Evolutionary conservation across 2,329 filamentous ascomycete genomes (phyloP), one percentile per base, ranked within the genome.

Genomic region (Botrytis fragariae): DNA sequence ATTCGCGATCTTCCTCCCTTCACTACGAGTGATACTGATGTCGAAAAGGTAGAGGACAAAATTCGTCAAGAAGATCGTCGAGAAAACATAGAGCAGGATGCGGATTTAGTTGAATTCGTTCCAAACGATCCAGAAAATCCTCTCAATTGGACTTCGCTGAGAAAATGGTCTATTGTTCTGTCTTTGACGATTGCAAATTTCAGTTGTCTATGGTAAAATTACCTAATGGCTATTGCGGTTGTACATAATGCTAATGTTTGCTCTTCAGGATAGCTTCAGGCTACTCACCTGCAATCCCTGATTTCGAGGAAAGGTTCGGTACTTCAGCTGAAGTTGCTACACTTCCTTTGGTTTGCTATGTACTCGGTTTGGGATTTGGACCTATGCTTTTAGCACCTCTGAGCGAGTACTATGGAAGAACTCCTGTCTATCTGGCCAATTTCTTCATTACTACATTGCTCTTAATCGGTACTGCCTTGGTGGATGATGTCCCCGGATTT

Each of bases 301-400:
- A 72, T 1, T 68, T 72, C 25, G 5, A n/a, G 25, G 7, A 35
- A 51, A 60, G 12, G 10, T 73, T 62, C 37, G 42, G 44, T 44
- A 69, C 63, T 35, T 69, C 64, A 29, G 20, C 51, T 42, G 63
- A 68, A 61, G 35, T 73, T 57, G 54, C 71, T 42, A 60, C 51
- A 20, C 71, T 73, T 25, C 71, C 71, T 39, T 32, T 78, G 14
- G 65, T 79, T 20, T 76, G 80, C 7, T 79, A 91, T 79, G 84
- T 93, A 3, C 82, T 92, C 0, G 91, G 91, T 32, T 87, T 89
- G 72, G 88, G 86, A 3, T 86, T 88, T 44, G 90, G 89, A 0
- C 89, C 90, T 0, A 80, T 91, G 65, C 63, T 91, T 7, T 86
- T 88, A 71, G 89, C 88, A 0, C 90, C 91, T 0, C 72, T 91